These are phyloP conservation scores for barrel medic (Medicago truncatula) DNA, from an alignment of 306 rosid genomes.

Conservation along the genomic window MtrunA17r5.0-ANR NC_053049.1:37087001-37087500, in stretches of 20 bases:
- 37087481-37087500: conserved; percentile 50
- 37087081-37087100: conserved; percentile 50
- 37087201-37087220: conserved; percentile 31
- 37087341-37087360: conserved; percentile 29
- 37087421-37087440: conserved; percentile 49
- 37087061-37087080: conserved; percentile 48
- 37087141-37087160: neutral
- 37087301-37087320: conserved; percentile 44
- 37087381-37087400: conserved; percentile 40
- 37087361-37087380: neutral
- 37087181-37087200: conserved; percentile 30
- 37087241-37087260: conserved; percentile 45
- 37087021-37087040: neutral
- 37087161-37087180: neutral
- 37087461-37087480: conserved; percentile 18
- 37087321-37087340: conserved; percentile 38
- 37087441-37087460: conserved; percentile 40
- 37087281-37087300: conserved; percentile 52
- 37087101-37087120: conserved; percentile 33
- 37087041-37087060: conserved; percentile 1
- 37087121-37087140: conserved; percentile 29
- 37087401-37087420: conserved; percentile 58
- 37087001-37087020: neutral
- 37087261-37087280: conserved; percentile 48
- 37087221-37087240: conserved; percentile 42